Base-by-base conservation (phyloP, 129 eudicot species). In the Artemisia tridentata region DNA sequence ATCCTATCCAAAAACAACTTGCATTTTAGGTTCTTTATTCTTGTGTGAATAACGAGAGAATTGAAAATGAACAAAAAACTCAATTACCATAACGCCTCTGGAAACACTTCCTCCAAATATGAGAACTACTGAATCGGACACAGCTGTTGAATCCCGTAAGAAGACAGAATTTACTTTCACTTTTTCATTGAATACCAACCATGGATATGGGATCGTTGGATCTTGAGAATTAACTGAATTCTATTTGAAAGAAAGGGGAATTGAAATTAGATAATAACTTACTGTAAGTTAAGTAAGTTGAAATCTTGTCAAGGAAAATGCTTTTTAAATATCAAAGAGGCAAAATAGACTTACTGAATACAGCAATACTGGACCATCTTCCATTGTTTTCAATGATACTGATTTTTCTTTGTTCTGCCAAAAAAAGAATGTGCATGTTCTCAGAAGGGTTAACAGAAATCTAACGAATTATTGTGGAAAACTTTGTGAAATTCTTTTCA, bases 121-220 rank as follows among this genome's bases (percentile, higher is more conserved):
- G 38, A 92, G 89, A 75, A 92, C 78, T 66, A 85, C 82, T 9
- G 98, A 92, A 84, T 92, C 98, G 43, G 96, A 92, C 20, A 92
- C 95, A 29, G 92, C 98, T 67, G 98, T 92, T 12, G 98, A 92
- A 83, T 92, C 96, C 63, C 96, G 85, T 43, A 92, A 74, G 68
- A 92, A 89, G 38, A 92, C 98, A 21, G 90, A 63, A 78, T 92
- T 92, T 59, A 92, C 96, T 75, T 92, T 92, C 73, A 92, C 80
- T 80, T 92, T 92, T 75, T 92, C 98, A 58, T 92, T 92, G 72
- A 92, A 92, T 38, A 92, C 92, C 68, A 92, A 76, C 98, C 98
- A 92, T 69, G 98, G 98, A 67, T 81, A 89, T 61, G 96, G 98
- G 60, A 92, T 89, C 63, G 68, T 80, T 57, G 80, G 75, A 73